Evolutionary conservation across 192 early-diverging fungal species (phyloP).

Genomic region (Backusella luteola): DNA sequence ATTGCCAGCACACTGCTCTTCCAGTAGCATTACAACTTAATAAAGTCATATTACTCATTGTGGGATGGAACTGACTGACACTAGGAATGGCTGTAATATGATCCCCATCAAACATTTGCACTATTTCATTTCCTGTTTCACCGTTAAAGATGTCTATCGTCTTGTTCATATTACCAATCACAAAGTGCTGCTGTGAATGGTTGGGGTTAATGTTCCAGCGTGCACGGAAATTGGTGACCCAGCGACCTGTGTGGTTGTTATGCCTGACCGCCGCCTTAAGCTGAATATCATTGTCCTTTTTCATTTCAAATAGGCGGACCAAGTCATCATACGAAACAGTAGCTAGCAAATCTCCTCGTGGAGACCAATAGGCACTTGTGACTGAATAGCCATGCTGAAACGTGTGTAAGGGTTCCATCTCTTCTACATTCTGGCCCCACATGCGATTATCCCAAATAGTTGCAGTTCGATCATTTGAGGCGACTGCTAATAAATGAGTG

Average conservation of each 20-base stretch:
- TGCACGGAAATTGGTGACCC: slow-evolving; percentile 66
- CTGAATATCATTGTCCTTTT: not conserved
- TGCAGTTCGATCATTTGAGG: slow-evolving; percentile 56
- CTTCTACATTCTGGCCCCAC: slow-evolving; percentile 29
- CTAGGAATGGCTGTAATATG: slow-evolving; percentile 58
- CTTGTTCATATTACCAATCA: slow-evolving; percentile 68
- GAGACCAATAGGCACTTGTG: slow-evolving; percentile 67
- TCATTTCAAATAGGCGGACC: slow-evolving; percentile 43
- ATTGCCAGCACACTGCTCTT: slow-evolving; percentile 56
- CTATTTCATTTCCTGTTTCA: slow-evolving; percentile 49
- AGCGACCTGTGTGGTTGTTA: slow-evolving; percentile 65
- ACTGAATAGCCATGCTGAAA: slow-evolving; percentile 54
- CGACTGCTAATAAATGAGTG: slow-evolving; percentile 43
- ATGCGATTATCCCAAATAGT: slow-evolving; percentile 62
- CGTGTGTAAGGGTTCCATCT: slow-evolving; percentile 31
- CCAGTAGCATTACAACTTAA: slow-evolving; percentile 58
- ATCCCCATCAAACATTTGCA: slow-evolving; percentile 43
- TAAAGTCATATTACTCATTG: slow-evolving; percentile 38
- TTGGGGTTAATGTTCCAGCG: slow-evolving; percentile 49
- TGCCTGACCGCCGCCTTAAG: slow-evolving; percentile 42
- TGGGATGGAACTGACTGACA: slow-evolving; percentile 64
- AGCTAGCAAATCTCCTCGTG: slow-evolving; percentile 50
- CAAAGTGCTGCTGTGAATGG: slow-evolving; percentile 43
- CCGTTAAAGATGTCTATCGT: slow-evolving; percentile 60
- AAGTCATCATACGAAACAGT: slow-evolving; percentile 60